A percentile compares a stretch with the other conserved stretches of the same genome.
Evolutionary conservation across 148 eudicot genomes (phyloP).

Genomic region (Limonium bicolor): DNA sequence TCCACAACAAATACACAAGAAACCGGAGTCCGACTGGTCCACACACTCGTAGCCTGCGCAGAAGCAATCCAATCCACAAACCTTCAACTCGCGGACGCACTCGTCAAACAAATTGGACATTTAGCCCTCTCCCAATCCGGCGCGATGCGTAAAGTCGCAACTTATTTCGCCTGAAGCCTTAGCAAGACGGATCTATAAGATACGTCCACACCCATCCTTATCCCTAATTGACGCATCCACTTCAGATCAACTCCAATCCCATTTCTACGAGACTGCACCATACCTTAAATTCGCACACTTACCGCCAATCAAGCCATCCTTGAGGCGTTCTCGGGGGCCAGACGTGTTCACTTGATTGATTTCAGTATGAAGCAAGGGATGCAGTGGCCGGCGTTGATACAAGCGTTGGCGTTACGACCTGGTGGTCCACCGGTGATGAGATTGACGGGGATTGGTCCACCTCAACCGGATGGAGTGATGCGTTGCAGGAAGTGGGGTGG

Average conservation of each 20-base stretch:
- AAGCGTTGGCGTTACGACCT: conserved; percentile 58
- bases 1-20: conserved; percentile 67
- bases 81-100: conserved; percentile 39
- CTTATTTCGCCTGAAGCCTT: conserved; percentile 77
- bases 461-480: conserved; percentile 62
- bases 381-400: conserved; percentile 95
- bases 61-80: conserved; percentile 57
- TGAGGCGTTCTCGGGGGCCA: conserved; percentile 51
- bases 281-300: conserved; percentile 88
- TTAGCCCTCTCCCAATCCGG: conserved; percentile 68
- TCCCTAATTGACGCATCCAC: conserved; percentile 22
- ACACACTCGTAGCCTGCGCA: conserved; percentile 79
- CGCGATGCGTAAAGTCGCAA: conserved; percentile 76
- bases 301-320: conserved; percentile 89
- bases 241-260: conserved; percentile 49
- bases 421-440: conserved; percentile 76
- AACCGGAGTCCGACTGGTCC: conserved; percentile 67
- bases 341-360: conserved; percentile 67
- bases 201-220: conserved; percentile 27
- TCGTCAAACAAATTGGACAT: conserved; percentile 53
- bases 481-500: conserved; percentile 72
- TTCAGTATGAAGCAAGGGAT: conserved; percentile 83
- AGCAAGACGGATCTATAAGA: conserved; percentile 55
- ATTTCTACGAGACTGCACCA: conserved; percentile 75
- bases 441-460: conserved; percentile 78